Evolutionary conservation across 495 filamentous ascomycete species (phyloP).

Genomic region (Neurospora cerealis): DNA sequence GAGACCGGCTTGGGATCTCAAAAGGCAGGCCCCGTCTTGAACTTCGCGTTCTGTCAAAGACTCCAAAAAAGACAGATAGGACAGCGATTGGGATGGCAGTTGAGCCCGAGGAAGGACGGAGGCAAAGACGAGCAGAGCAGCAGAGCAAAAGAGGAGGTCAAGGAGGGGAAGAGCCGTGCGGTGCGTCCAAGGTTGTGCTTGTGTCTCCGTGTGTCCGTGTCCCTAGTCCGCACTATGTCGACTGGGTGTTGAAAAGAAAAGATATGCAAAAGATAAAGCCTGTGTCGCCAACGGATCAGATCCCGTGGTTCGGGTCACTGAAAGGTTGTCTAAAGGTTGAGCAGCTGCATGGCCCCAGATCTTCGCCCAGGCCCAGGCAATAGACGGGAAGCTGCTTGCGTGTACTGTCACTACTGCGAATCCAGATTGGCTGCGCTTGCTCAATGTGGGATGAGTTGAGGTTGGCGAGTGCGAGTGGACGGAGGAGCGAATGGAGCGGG

Average conservation of each 20-base stretch:
- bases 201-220: not conserved
- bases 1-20: not conserved
- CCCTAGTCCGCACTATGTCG: not conserved
- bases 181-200: not conserved
- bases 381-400: not conserved
- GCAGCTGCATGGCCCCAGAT: not conserved
- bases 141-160: not conserved
- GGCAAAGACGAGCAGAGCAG: not conserved
- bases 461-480: not conserved
- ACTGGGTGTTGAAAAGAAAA: not conserved
- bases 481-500: not conserved
- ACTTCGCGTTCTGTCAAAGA: not conserved
- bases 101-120: not conserved
- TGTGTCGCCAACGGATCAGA: not conserved
- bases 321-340: not conserved
- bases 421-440: not conserved
- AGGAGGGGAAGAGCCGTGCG: not conserved
- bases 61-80: not conserved
- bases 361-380: not conserved
- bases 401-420: not conserved
- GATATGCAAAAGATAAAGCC: not conserved
- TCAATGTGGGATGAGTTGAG: not conserved
- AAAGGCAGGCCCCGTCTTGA: not conserved
- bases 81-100: not conserved
- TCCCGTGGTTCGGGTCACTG: not conserved